These are phyloP conservation scores for Aciculosporium take DNA, from an alignment of 2,329 filamentous ascomycete species.

Conservation along the genomic window DNA sequence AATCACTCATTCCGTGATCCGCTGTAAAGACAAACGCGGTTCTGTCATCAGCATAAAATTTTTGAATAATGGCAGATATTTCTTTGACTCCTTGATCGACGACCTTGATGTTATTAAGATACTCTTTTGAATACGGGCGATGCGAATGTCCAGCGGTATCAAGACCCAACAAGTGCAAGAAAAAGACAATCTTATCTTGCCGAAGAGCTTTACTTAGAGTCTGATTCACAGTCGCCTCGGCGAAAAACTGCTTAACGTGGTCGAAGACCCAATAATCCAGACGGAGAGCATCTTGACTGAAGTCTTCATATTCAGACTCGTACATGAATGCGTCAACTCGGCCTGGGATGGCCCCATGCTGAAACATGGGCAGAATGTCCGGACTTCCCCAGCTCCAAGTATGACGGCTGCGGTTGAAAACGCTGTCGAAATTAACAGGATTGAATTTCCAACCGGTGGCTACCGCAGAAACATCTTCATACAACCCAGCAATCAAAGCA, in stretches of 20 bases:
- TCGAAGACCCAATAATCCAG: conserved; percentile 96
- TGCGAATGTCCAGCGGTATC: conserved; percentile 81
- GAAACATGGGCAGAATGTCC: conserved; percentile 95
- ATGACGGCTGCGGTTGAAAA: conserved; percentile 91
- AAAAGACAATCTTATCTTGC: conserved; percentile 84
- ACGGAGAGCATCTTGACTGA: conserved; percentile 63
- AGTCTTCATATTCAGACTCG: conserved; percentile 75
- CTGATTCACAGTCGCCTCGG: conserved; percentile 61
- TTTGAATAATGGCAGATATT: conserved; percentile 64
- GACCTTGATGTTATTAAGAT: conserved; percentile 84
- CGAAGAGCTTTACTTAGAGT: conserved; percentile 59
- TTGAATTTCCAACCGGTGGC: conserved; percentile 98
- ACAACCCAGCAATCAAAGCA: conserved; percentile 87
- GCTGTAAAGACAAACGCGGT: conserved; percentile 96
- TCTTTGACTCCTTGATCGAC: conserved; percentile 84
- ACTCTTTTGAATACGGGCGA: conserved; percentile 89
- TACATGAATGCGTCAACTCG: conserved; percentile 81
- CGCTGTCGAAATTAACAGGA: conserved; percentile 94
- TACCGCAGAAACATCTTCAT: conserved; percentile 95
- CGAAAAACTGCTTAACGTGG: conserved; percentile 75
- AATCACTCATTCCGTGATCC: conserved; percentile 98
- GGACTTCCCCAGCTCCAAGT: conserved; percentile 99
- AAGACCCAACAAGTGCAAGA: conserved; percentile 80
- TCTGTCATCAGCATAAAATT: conserved; percentile 72
- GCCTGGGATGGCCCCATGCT: conserved; percentile 77